phyloP scores from a whole-genome alignment of 352 stramenopile species.

The Phytophthora palmivora region DNA sequence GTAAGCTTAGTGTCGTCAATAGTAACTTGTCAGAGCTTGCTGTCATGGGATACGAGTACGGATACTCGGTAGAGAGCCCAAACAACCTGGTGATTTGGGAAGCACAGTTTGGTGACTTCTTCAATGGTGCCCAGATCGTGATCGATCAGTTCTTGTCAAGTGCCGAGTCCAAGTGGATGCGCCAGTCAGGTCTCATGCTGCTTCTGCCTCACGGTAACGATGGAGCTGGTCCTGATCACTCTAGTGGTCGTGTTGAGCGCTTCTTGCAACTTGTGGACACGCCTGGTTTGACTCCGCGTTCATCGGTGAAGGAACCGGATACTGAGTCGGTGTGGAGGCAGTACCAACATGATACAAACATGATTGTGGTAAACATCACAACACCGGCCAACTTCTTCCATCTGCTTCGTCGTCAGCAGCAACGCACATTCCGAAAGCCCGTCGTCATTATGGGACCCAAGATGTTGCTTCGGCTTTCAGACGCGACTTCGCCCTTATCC shows the following conservation, averaged over 20 bases:
- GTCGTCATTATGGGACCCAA: conserved; percentile 83
- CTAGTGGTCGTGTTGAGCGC: conserved; percentile 79
- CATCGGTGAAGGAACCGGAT: conserved; percentile 38
- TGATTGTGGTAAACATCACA: conserved; percentile 86
- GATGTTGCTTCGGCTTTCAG: conserved; percentile 71
- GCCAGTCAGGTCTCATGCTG: conserved; percentile 84
- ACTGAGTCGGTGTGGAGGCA: conserved; percentile 51
- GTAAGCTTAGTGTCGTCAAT: conserved; percentile 73
- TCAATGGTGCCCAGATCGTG: conserved; percentile 90
- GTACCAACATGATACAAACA: conserved; percentile 81
- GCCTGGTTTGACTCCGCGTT: conserved; percentile 53
- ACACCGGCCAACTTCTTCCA: conserved; percentile 98
- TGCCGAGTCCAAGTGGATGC: conserved; percentile 92
- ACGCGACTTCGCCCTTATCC: conserved; percentile 70
- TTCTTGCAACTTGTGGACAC: conserved; percentile 90
- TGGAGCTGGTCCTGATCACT: conserved; percentile 89
- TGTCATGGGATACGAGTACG: conserved; percentile 91
- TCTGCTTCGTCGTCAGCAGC: conserved; percentile 91
- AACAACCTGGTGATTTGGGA: conserved; percentile 90
- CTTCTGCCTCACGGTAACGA: conserved; percentile 91
- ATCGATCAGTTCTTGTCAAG: conserved; percentile 91
- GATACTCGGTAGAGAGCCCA: conserved; percentile 89
- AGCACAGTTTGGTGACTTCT: conserved; percentile 92
- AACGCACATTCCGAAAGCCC: conserved; percentile 78
- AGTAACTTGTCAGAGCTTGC: conserved; percentile 88